Evolutionary conservation across 768 basidiomycete species (phyloP), one percentile per base, ranked within the genome.

Genomic region (Boletus rubropictus): DNA sequence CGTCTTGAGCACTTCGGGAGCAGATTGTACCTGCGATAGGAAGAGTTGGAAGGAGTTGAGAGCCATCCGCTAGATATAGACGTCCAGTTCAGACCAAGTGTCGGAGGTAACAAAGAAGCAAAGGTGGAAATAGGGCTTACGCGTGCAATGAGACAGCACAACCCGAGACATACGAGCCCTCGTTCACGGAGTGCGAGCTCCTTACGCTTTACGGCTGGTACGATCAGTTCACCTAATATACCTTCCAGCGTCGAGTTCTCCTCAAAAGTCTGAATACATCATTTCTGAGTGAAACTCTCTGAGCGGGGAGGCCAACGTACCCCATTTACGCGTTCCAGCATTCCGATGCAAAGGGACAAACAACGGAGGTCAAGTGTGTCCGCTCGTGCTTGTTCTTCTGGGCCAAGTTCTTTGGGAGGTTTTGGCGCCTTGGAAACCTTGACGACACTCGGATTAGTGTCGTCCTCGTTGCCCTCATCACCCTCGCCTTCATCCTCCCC

Each of bases 201-300:
- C 67, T 94, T 94, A 43, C 89, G 80, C 60, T 85, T 83, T 36
- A 97, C 89, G 5, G 89, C 81, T 3, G 95, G 95, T 27, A 96
- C 80, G 58, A 97, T 90, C 15, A 99, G 72, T 56, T 97, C 91
- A 9, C 88, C 72, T 64, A 81, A 61, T 18, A 75, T 65, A 22
- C 88, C 86, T 49, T 82, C 79, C 48, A 87, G 65, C 4, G 79
- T 82, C 7, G 83, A 80, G 59, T 86, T 84, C 49, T 86, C 83
- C 52, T 82, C 76, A 43, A 79, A 78, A 1, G 74, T 76, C 76
- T 78, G 45, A 21, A 29, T 1, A 11, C 5, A 3, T 5, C 21
- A 15, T 18, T 1, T 9, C 0, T 58, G 11, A 61, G 42, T 28
- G 9, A 8, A 6, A 2, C 24, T 24, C 18, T 8, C 15, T 33